These are phyloP conservation scores for Babesia bovis DNA, from an alignment of 169 alveolate species.

Conservation along the genomic window DNA sequence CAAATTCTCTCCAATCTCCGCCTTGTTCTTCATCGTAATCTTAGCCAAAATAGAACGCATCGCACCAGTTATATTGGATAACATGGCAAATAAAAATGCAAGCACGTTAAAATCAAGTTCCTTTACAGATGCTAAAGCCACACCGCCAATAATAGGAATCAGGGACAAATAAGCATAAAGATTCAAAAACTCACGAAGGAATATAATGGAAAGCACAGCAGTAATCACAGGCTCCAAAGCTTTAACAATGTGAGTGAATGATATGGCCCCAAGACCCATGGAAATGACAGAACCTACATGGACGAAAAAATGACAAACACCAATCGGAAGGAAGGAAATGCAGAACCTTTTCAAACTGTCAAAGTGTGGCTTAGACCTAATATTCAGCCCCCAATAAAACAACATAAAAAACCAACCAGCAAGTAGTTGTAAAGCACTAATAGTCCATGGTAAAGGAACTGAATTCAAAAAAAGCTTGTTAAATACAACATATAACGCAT, in stretches of 20 bases:
- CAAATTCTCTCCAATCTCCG: conserved; percentile 75
- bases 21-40: conserved; percentile 74
- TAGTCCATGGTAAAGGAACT: conserved; percentile 79
- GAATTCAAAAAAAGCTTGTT: conserved; percentile 75
- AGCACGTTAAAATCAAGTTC: conserved; percentile 77
- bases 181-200: conserved; percentile 68
- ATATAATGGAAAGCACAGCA: conserved; percentile 71
- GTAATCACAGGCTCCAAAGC: conserved; percentile 84
- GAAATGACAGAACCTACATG: conserved; percentile 83
- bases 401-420: conserved; percentile 79
- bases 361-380: conserved; percentile 56
- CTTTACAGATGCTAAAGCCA: conserved; percentile 74
- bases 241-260: conserved; percentile 83
- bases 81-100: conserved; percentile 79
- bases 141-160: conserved; percentile 79
- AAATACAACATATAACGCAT: conserved; percentile 78
- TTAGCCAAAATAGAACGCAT: conserved; percentile 70
- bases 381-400: conserved; percentile 65
- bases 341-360: conserved; percentile 60
- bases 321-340: conserved; percentile 72
- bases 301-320: conserved; percentile 76
- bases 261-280: conserved; percentile 82
- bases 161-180: conserved; percentile 72
- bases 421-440: conserved; percentile 75
- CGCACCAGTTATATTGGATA: conserved; percentile 79